These are phyloP conservation scores for Aspergillus quadricinctus DNA, from an alignment of 2,329 filamentous ascomycete species.

Conservation along the genomic window DNA sequence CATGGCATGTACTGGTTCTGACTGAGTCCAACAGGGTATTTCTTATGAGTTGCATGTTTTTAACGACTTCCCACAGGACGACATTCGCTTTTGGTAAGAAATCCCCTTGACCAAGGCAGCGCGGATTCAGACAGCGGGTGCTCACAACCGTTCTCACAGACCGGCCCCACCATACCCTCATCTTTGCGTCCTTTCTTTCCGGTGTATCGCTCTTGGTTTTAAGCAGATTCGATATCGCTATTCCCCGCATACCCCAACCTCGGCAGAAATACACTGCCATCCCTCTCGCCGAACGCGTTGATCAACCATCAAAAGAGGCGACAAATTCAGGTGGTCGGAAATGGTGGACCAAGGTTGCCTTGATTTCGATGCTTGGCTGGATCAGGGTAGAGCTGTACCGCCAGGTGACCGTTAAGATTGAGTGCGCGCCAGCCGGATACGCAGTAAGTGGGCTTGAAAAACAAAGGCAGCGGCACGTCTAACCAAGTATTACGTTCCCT, in stretches of 20 bases:
- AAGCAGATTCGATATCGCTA: constrained; percentile 29
- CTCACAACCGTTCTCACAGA: constrained; percentile 29
- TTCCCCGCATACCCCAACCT: constrained; percentile 18
- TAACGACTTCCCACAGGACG: constrained; percentile 31
- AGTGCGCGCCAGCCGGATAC: constrained; percentile 39
- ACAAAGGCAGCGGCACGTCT: background rate
- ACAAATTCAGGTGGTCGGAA: constrained; percentile 7
- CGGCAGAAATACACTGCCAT: constrained; percentile 24
- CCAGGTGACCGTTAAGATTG: constrained; percentile 36
- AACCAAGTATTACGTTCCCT: constrained; percentile 10
- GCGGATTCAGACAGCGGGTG: background rate
- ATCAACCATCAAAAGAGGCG: constrained; percentile 16
- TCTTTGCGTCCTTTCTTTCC: constrained; percentile 39
- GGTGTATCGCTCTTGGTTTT: constrained; percentile 36
- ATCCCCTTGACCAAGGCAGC: background rate
- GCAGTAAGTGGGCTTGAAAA: constrained; percentile 22
- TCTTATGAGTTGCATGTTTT: constrained; percentile 31
- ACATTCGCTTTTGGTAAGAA: constrained; percentile 39
- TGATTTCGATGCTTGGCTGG: constrained; percentile 22
- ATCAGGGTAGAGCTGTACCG: constrained; percentile 39
- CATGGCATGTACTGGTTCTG: constrained; percentile 8
- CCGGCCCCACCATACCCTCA: constrained; percentile 42
- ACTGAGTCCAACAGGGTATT: constrained; percentile 23
- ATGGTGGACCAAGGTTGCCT: constrained; percentile 21
- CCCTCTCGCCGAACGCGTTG: constrained; percentile 25